Evolutionary conservation across 2,329 filamentous ascomycete genomes (phyloP).

Genomic region (Alternaria ventricosa): DNA sequence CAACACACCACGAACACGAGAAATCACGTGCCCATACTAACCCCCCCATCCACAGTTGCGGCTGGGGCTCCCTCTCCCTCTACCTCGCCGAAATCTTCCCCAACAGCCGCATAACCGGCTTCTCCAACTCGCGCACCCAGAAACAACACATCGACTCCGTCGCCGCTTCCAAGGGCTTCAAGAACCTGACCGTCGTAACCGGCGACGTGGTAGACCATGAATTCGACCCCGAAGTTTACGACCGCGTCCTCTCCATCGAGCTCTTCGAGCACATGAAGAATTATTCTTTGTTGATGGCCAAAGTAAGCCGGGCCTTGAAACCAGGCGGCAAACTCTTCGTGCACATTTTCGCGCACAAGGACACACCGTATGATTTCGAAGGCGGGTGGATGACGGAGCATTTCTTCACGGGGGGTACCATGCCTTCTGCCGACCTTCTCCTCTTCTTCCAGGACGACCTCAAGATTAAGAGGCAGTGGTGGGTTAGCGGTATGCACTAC

Average conservation of each 20-base stretch:
- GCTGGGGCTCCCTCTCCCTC: slow-evolving; percentile 70
- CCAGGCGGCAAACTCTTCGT: slow-evolving; percentile 72
- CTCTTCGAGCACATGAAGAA: slow-evolving; percentile 82
- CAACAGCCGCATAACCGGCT: slow-evolving; percentile 67
- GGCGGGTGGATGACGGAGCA: slow-evolving; percentile 76
- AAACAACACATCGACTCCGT: slow-evolving; percentile 70
- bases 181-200: slow-evolving; percentile 69
- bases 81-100: slow-evolving; percentile 72
- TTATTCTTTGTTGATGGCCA: slow-evolving; percentile 70
- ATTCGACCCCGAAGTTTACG: slow-evolving; percentile 64
- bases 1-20: background rate
- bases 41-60: slow-evolving; percentile 57
- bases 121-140: slow-evolving; percentile 73
- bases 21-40: slow-evolving; percentile 11
- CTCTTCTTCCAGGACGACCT: slow-evolving; percentile 71
- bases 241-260: slow-evolving; percentile 73
- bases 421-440: slow-evolving; percentile 71
- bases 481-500: slow-evolving; percentile 73
- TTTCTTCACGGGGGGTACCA: slow-evolving; percentile 77
- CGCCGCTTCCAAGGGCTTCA: slow-evolving; percentile 63
- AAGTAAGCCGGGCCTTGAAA: slow-evolving; percentile 65
- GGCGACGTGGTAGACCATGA: slow-evolving; percentile 71
- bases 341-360: slow-evolving; percentile 70
- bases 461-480: slow-evolving; percentile 69
- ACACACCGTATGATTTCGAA: slow-evolving; percentile 73